phyloP scores from a whole-genome alignment of 371 early-diverging fungal species.

The Nematocida minor region DNA sequence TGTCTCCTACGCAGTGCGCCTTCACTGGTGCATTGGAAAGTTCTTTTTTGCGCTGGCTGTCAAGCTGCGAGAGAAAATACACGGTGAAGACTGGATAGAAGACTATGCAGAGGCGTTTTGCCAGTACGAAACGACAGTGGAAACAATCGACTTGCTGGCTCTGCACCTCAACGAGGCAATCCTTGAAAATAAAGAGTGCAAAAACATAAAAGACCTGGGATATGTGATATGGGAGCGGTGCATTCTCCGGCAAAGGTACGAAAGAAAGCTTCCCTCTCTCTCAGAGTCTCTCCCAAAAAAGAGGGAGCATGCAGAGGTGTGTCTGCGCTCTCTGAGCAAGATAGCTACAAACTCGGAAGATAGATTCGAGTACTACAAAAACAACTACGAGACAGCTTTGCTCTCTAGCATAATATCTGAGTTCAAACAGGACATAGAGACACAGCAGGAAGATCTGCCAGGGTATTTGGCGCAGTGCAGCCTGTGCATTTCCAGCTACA shows the following conservation, averaged over 20 bases:
- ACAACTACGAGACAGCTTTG: slow-evolving; percentile 47
- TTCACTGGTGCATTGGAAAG: slow-evolving; percentile 52
- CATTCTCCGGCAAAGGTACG: slow-evolving; percentile 34
- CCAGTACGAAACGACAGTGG: slow-evolving; percentile 19
- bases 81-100: slow-evolving; percentile 28
- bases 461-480: background rate
- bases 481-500: background rate
- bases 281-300: slow-evolving; percentile 25
- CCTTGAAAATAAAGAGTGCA: slow-evolving; percentile 33
- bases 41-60: slow-evolving; percentile 22
- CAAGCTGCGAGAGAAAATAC: slow-evolving; percentile 7
- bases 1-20: slow-evolving; percentile 6
- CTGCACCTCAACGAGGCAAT: slow-evolving; percentile 40
- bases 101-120: slow-evolving; percentile 35
- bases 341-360: slow-evolving; percentile 18
- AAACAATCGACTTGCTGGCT: slow-evolving; percentile 26
- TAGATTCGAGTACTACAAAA: slow-evolving; percentile 43
- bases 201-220: slow-evolving; percentile 26
- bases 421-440: background rate
- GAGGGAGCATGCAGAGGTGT: slow-evolving; percentile 4
- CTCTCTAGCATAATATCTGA: background rate
- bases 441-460: background rate
- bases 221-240: slow-evolving; percentile 42
- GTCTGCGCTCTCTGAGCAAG: slow-evolving; percentile 33
- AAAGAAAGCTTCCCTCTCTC: slow-evolving; percentile 12